These are phyloP conservation scores for Dillenia turbinata DNA, from an alignment of 164 flowering plant species.

Conservation along the genomic window DNA sequence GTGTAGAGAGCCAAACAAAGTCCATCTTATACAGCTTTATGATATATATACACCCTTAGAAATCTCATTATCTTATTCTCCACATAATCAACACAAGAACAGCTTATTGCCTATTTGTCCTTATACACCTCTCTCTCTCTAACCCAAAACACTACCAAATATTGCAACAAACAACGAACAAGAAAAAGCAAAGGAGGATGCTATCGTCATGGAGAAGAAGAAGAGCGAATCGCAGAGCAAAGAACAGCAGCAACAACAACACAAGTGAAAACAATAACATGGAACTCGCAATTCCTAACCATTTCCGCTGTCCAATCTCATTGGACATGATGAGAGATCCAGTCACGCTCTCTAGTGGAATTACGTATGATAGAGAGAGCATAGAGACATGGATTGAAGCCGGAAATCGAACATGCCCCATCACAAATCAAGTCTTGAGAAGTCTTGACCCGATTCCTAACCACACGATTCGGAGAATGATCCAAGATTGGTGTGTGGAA, in stretches of 20 bases:
- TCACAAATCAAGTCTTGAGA: conserved; percentile 44
- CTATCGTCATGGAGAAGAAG: conserved; percentile 42
- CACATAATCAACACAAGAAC: not conserved
- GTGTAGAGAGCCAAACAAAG: too few species aligned
- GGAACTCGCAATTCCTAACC: conserved; percentile 47
- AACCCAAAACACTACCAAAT: too few species aligned
- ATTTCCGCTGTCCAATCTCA: conserved; percentile 81
- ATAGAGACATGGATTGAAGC: conserved; percentile 80
- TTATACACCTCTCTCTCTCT: not conserved
- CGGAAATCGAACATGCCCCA: conserved; percentile 65
- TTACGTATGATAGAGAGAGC: conserved; percentile 74
- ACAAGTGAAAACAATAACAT: not conserved
- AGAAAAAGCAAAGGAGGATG: conserved; percentile 20
- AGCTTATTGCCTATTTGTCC: not conserved
- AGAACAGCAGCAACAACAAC: conserved; percentile 1
- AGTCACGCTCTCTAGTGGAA: conserved; percentile 72
- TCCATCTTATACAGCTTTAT: not conserved
- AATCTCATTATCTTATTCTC: not conserved
- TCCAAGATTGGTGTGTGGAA: conserved; percentile 85
- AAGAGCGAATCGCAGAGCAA: conserved; percentile 26
- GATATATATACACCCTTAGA: not conserved
- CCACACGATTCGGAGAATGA: conserved; percentile 62
- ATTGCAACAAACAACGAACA: too few species aligned
- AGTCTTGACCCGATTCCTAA: conserved; percentile 63
- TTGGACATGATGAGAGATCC: conserved; percentile 92